Conservation (phyloP, 2,329 filamentous ascomycete species). For the Immersiporthe knoxdaviesiana region DNA sequence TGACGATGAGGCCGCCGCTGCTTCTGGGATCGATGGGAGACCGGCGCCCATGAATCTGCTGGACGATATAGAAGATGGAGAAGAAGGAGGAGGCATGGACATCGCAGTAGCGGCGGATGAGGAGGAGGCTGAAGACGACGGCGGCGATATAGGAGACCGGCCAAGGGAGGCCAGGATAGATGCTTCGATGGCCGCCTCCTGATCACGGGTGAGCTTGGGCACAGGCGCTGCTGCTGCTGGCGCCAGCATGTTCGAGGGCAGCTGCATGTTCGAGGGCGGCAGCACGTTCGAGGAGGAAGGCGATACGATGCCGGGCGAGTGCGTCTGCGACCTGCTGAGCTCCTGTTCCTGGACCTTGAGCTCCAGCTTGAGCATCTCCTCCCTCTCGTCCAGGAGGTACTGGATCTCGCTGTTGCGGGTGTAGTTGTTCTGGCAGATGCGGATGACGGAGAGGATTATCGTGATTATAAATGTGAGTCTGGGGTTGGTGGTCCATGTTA, state of each 20-base stretch:
- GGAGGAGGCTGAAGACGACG: background rate
- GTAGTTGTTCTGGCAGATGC: constrained; percentile 39
- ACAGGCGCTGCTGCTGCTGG: background rate
- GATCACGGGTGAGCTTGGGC: background rate
- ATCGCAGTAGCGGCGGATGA: background rate
- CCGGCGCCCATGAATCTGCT: constrained; percentile 3
- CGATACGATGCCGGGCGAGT: background rate
- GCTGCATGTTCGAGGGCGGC: too few relatives aligned
- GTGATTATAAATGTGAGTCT: constrained; percentile 39
- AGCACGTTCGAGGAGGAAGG: background rate
- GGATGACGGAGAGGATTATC: constrained; percentile 36
- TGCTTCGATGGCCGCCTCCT: constrained; percentile 7
- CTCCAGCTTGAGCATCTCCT: constrained; percentile 34
- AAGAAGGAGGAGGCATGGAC: background rate
- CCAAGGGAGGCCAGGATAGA: constrained; percentile 4
- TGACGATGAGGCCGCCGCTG: background rate
- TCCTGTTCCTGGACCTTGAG: constrained; percentile 33
- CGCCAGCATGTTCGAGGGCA: background rate
- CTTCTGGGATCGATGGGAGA: constrained; percentile 10
- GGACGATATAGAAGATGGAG: background rate
- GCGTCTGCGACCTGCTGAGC: background rate
- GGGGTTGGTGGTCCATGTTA: too few relatives aligned
- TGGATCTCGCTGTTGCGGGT: constrained; percentile 34
- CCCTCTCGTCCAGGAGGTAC: constrained; percentile 34
- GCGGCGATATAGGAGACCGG: background rate